Evolutionary conservation across 192 early-diverging fungal genomes (phyloP).

Genomic region (Backusella westeae): DNA sequence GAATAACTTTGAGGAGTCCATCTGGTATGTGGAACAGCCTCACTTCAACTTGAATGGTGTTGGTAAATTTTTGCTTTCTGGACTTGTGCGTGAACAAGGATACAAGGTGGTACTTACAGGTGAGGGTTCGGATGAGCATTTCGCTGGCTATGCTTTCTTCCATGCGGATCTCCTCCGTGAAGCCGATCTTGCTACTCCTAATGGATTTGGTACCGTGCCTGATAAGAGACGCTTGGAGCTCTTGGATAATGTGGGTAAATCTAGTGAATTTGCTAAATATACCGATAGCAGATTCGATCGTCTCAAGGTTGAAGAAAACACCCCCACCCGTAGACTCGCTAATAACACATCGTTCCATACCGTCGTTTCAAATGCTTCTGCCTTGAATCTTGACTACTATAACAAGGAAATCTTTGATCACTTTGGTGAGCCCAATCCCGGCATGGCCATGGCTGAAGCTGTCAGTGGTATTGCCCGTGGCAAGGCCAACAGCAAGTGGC

Average conservation of each 20-base stretch:
- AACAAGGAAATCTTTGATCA: background rate
- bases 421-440: background rate
- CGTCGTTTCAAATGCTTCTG: background rate
- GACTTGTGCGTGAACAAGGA: conserved; percentile 7
- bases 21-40: conserved; percentile 21
- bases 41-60: conserved; percentile 13
- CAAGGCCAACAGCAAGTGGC: conserved; percentile 17
- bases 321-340: background rate
- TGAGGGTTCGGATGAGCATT: conserved; percentile 24
- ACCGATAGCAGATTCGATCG: background rate
- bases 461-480: background rate
- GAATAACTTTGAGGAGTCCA: conserved; percentile 12
- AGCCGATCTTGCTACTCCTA: background rate
- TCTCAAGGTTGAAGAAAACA: background rate
- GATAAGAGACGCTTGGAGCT: conserved; percentile 6
- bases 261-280: background rate
- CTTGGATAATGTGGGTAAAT: background rate
- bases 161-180: conserved; percentile 15
- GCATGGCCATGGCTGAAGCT: background rate
- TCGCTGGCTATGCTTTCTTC: conserved; percentile 17
- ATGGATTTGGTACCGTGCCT: conserved; percentile 12
- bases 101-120: conserved; percentile 27
- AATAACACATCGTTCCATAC: background rate
- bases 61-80: conserved; percentile 21
- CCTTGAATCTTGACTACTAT: background rate